These are phyloP conservation scores for Penicillium palitans DNA, from an alignment of 2,329 filamentous ascomycete genomes.

Conservation along the genomic window DNA sequence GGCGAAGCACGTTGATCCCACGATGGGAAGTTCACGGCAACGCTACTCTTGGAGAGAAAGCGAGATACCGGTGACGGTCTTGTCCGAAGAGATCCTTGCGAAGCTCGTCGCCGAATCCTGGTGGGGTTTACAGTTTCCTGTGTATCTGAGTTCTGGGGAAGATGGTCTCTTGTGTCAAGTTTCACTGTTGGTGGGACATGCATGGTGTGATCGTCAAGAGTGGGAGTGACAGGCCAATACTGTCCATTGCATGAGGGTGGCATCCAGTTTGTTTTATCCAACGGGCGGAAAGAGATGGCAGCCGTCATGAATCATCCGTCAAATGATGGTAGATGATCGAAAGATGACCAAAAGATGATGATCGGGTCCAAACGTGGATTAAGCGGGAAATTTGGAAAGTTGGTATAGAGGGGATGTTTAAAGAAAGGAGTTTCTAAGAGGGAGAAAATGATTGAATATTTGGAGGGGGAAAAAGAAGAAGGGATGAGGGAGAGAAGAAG, in stretches of 20 bases:
- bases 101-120: slow-evolving; percentile 39
- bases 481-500: slow-evolving; percentile 3
- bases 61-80: slow-evolving; percentile 39
- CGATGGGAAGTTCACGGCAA: slow-evolving; percentile 52
- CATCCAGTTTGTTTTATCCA: slow-evolving; percentile 32
- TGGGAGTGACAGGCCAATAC: slow-evolving; percentile 25
- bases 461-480: slow-evolving; percentile 5
- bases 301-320: slow-evolving; percentile 19
- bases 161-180: slow-evolving; percentile 24
- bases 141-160: slow-evolving; percentile 23
- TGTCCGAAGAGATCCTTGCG: slow-evolving; percentile 38
- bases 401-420: slow-evolving; percentile 14
- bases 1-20: slow-evolving; percentile 49
- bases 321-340: neutral
- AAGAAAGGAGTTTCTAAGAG: slow-evolving; percentile 13
- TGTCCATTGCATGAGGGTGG: slow-evolving; percentile 36
- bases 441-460: slow-evolving; percentile 13
- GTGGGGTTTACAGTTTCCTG: slow-evolving; percentile 19
- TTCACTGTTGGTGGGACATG: slow-evolving; percentile 26
- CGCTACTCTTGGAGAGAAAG: slow-evolving; percentile 38
- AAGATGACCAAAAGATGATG: neutral
- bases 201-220: slow-evolving; percentile 33
- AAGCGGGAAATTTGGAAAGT: slow-evolving; percentile 7
- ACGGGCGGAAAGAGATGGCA: slow-evolving; percentile 16
- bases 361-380: neutral